Evolutionary conservation across 352 stramenopile genomes (phyloP).

Genomic region (Phytophthora litchii): DNA sequence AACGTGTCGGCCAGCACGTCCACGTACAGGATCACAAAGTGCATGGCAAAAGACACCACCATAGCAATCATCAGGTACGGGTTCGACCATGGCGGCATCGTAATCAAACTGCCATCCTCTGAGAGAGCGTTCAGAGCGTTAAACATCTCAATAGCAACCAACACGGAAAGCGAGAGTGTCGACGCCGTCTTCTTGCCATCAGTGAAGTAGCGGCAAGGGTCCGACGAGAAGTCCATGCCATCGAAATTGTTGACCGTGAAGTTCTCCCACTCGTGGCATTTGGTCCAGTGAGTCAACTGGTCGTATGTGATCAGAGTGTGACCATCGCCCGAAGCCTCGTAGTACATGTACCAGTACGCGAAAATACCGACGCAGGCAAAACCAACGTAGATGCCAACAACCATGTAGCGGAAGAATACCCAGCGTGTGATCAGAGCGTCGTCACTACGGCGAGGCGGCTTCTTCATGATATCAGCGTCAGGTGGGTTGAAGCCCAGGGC

Average conservation of each 20-base stretch:
- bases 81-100: conserved; percentile 94
- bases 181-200: conserved; percentile 92
- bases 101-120: conserved; percentile 91
- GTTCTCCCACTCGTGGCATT: conserved; percentile 91
- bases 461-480: conserved; percentile 97
- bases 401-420: conserved; percentile 98
- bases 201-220: conserved; percentile 94
- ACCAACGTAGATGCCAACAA: conserved; percentile 95
- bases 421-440: conserved; percentile 98
- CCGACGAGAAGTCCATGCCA: conserved; percentile 88
- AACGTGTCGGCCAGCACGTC: conserved; percentile 94
- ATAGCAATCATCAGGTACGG: conserved; percentile 94
- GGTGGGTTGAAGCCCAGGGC: conserved; percentile 99
- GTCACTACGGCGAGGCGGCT: conserved; percentile 93
- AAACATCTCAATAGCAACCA: conserved; percentile 97
- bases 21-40: conserved; percentile 96
- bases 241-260: conserved; percentile 93
- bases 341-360: conserved; percentile 95
- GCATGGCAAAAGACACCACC: conserved; percentile 92
- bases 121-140: conserved; percentile 95
- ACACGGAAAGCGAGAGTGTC: conserved; percentile 92
- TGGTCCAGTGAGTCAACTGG: conserved; percentile 90
- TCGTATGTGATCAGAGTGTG: conserved; percentile 92
- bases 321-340: conserved; percentile 89
- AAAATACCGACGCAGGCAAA: conserved; percentile 93